Conservation (phyloP, 495 filamentous ascomycete species). For the Talaromyces adpressus region DNA sequence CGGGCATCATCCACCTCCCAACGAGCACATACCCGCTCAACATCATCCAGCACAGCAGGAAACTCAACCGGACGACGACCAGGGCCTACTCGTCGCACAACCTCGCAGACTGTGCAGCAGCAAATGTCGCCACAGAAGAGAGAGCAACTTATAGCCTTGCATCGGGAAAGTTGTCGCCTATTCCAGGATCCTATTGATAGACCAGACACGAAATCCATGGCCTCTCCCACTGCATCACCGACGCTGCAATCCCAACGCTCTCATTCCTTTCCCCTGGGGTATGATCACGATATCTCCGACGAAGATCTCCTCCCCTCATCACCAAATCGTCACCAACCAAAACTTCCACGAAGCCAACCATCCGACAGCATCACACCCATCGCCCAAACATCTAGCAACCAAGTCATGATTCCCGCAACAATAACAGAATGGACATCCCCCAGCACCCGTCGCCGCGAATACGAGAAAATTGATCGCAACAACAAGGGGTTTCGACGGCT, state of each 20-base stretch:
- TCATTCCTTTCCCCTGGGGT: background rate
- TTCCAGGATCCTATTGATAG: conserved; percentile 25
- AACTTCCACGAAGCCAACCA: background rate
- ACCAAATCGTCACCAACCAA: background rate
- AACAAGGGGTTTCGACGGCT: conserved; percentile 37
- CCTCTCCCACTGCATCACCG: conserved; percentile 3
- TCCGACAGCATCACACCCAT: conserved; percentile 9
- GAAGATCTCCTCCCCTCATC: conserved; percentile 2
- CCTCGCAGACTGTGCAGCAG: conserved; percentile 10
- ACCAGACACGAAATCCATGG: background rate
- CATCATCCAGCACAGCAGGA: conserved; percentile 23
- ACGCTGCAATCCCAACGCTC: conserved; percentile 1
- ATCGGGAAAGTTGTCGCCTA: conserved; percentile 39
- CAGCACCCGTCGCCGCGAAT: conserved; percentile 39
- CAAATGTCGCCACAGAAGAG: conserved; percentile 19
- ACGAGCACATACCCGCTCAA: conserved; percentile 16
- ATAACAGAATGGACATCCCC: conserved; percentile 45
- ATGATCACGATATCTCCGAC: conserved; percentile 7
- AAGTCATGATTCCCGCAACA: conserved; percentile 27
- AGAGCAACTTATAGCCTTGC: conserved; percentile 34
- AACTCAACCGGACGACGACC: conserved; percentile 19
- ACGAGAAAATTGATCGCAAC: conserved; percentile 44
- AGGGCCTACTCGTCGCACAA: conserved; percentile 27
- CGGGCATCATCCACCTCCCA: conserved; percentile 7
- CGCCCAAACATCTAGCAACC: conserved; percentile 11